Evolutionary conservation across 2,329 filamentous ascomycete genomes (phyloP), one percentile per base, ranked within the genome.

Genomic region (Tolypocladium nubicola): DNA sequence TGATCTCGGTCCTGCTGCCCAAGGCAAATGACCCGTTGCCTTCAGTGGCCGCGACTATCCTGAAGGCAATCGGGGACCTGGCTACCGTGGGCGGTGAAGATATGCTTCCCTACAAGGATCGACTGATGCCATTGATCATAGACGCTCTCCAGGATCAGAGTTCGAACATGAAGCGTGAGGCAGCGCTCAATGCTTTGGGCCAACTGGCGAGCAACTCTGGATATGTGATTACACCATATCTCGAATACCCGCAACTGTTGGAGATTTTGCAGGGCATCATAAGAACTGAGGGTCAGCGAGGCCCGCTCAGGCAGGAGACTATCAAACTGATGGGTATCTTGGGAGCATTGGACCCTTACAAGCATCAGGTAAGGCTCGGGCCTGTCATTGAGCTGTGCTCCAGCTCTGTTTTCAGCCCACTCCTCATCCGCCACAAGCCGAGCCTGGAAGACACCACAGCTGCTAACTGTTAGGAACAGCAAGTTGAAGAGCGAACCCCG

Each of bases 301-400:
- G 90, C 0, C 84, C 88, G 19, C 76, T 99, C 39, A 83, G 94
- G 49, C 90, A 94, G 62, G 93, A 97, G 71, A 97, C 94, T 0
- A 97, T 99, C 66, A 96, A 97, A 65, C 75, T 99, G 23, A 90
- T 99, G 80, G 94, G 94, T 65, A 97, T 97, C 49, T 78, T 99
- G 16, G 94, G 94, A 60, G 94, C 94, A 45, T 75, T 99, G 39
- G 95, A 99, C 70, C 94, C 94, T 0, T 97, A 99, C 72, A 94
- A 93, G 68, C 90, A 97, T 68, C 93, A 93, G 74, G 79, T 82
- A 74, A 59, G 62, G 57, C 55, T 16, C 16, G 14, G 40, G n/a
- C 11, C 13, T 26, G 21, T 9, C 26, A 21, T n/a, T 47, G 33
- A 38, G 35, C 11, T 11, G 1, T 26, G 37, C 40, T 37, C 49